Base-by-base conservation (phyloP, 139 green algal genomes). In the Volvox africanus region DNA sequence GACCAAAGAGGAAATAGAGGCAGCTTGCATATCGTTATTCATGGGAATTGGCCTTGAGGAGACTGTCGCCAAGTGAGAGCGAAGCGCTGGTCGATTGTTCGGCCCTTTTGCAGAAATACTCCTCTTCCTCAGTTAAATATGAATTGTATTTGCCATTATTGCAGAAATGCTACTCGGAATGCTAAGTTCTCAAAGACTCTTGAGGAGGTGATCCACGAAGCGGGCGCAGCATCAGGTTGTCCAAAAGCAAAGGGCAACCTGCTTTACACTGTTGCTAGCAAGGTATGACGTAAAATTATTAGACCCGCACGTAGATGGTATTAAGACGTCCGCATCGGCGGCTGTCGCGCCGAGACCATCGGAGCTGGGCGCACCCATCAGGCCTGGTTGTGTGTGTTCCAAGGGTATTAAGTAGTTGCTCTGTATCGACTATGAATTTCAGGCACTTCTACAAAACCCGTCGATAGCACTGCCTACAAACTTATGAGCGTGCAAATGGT, bases 201-300 rank as follows among this genome's bases (percentile, higher is more conserved):
- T 35, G 84, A 96, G 30, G 95, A 97, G 33, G 86, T 98, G 50
- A 96, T 99, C 35, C 93, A 95, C 21, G 96, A 98, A 86, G 96
- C 95, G 13, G 96, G 94, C 61, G 93, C 93, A 12, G 89, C 81
- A 33, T 85, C 76, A 20, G 97, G 97, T 16, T 98, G 96, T 87
- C 37, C 93, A 17, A 99, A 98, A 91, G 18, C 92, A 0, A 91
- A 95, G 30, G 97, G 97, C 62, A 96, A 96, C 30, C 93, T 98
- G n/a, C 87, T 99, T 0, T 97, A 98, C 91, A 95, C 93, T 19
- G 91, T 96, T 1, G 96, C 97, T 9, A 95, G 92, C 92, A 99
- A 97, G 93, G 97, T 97, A 84, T 19, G 77, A 79, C 28, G 1
- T 33, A 1, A 12, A 35, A 20, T 21, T 2, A 35, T 79, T n/a